Evolutionary conservation across 371 early-diverging fungal genomes (phyloP), one percentile per base, ranked within the genome.

Genomic region (Dichotomocladium elegans): DNA sequence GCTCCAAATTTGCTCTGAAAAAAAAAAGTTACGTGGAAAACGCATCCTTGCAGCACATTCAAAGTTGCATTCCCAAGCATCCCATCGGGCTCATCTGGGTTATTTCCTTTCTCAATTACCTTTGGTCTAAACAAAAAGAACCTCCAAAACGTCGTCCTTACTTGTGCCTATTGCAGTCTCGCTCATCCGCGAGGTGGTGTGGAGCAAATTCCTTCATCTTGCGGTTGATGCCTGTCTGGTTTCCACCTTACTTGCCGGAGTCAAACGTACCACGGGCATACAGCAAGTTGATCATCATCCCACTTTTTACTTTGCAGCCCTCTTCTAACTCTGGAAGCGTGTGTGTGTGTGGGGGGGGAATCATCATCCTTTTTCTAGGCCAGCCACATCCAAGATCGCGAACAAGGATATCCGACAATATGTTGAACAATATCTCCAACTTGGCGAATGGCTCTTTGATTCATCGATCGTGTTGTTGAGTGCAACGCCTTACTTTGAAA

Each of bases 171-270:
- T 56, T 27, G 56, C 56, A 12, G 56, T 56, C n/a, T 56, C 56
- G 29, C 43, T 56, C 42, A 27, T 56, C 49, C 45, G 46, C 24
- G 56, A 58, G 21, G 41, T 45, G 31, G 58, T 63, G 58, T 50
- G 86, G 57, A 72, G 77, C 43, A 82, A 79, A 62, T 27, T 85
- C 50, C 60, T 87, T 17, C 90, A 88, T 63, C 66, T 81, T 52
- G 68, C 87, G 4, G 73, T 81, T 41, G 90, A 91, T 65, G 82
- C 87, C 17, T 71, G 82, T 22, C 78, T 91, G 11, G 76, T 91
- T 12, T 82, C 89, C 17, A 79, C 89, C 8, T 74, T 81, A n/a
- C 68, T 91, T 27, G 91, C 91, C 14, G 90, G 90, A 7, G 82
- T 89, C 41, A 86, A 81, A 53, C 77, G 86, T 46, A 80, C 80